Conservation (phyloP, 139 green algal genomes). For the Gonium pectorale region DNA sequence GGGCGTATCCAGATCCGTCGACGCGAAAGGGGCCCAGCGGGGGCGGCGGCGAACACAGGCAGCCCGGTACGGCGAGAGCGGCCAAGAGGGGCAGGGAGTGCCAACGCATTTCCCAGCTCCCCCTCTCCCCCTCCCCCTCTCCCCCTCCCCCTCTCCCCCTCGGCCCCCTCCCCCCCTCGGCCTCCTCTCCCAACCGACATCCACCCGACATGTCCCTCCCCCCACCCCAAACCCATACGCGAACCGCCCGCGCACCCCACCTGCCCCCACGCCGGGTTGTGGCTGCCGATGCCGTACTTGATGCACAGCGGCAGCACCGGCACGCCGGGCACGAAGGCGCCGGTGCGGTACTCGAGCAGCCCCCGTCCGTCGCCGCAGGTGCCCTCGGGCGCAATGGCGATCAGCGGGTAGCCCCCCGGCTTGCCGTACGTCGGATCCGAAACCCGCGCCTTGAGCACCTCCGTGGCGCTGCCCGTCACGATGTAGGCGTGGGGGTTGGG, state of each 20-base stretch:
- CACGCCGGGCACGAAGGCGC: constrained; percentile 31
- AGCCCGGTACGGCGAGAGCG: too few species aligned
- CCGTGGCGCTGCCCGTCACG: constrained; percentile 25
- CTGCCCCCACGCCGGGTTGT: constrained; percentile 45
- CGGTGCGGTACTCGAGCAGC: constrained; percentile 37
- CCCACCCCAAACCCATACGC: too few species aligned
- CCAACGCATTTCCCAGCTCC: too few species aligned
- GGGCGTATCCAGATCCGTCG: too few species aligned
- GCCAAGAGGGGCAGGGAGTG: too few species aligned
- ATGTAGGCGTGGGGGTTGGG: constrained; percentile 22
- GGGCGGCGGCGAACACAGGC: too few species aligned
- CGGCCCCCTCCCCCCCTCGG: too few species aligned
- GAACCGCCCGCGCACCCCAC: not conserved
- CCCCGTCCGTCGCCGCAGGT: constrained; percentile 41
- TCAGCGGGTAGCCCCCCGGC: constrained; percentile 36
- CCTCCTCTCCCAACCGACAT: too few species aligned
- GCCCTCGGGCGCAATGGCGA: constrained; percentile 40
- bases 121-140: too few species aligned
- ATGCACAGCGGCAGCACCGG: constrained; percentile 40
- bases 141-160: too few species aligned
- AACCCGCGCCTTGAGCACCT: constrained; percentile 31
- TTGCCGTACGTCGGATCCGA: constrained; percentile 32
- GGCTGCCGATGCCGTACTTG: constrained; percentile 27
- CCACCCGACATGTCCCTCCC: too few species aligned
- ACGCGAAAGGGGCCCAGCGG: too few species aligned